A percentile compares a stretch with the other conserved stretches of the same genome.
phyloP scores from a whole-genome alignment of 129 eudicot species.

The Flaveria linearis region DNA sequence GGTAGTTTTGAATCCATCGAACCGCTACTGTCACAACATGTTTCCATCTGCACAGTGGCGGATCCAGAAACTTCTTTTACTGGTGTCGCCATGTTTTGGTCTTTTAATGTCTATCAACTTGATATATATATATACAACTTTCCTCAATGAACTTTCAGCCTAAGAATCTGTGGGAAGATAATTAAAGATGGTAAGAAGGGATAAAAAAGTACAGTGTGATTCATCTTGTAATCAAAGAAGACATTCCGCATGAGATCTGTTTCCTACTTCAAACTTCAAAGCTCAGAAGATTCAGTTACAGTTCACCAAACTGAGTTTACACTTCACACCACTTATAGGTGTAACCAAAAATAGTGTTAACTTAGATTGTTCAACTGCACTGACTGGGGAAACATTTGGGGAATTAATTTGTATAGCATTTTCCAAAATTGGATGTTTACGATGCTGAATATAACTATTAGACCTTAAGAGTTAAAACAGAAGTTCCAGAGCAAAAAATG shows the following conservation, averaged over 20 bases:
- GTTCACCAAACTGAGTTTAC: neutral
- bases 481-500: too few relatives aligned
- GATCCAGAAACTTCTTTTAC: neutral
- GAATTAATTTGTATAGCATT: neutral
- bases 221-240: constrained; percentile 1
- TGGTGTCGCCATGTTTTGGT: constrained; percentile 10
- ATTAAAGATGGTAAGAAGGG: constrained; percentile 9
- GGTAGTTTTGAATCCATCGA: constrained; percentile 20
- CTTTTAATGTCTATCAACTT: constrained; percentile 3
- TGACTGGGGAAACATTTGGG: neutral
- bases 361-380: neutral
- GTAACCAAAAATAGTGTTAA: neutral
- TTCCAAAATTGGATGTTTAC: too few relatives aligned
- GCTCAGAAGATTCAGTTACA: neutral
- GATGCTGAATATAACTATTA: too few relatives aligned
- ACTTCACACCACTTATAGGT: neutral
- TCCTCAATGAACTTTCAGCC: neutral
- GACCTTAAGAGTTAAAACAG: too few relatives aligned
- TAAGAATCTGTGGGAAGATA: constrained; percentile 10
- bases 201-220: neutral
- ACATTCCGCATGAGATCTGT: neutral
- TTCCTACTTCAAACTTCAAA: neutral
- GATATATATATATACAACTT: constrained; percentile 10
- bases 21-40: constrained; percentile 37
- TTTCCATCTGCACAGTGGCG: constrained; percentile 34